Percentiles rank a stretch among this genome's conserved stretches.
Evolutionary conservation across 495 filamentous ascomycete species (phyloP).

Genomic region (Penicillium angulare): DNA sequence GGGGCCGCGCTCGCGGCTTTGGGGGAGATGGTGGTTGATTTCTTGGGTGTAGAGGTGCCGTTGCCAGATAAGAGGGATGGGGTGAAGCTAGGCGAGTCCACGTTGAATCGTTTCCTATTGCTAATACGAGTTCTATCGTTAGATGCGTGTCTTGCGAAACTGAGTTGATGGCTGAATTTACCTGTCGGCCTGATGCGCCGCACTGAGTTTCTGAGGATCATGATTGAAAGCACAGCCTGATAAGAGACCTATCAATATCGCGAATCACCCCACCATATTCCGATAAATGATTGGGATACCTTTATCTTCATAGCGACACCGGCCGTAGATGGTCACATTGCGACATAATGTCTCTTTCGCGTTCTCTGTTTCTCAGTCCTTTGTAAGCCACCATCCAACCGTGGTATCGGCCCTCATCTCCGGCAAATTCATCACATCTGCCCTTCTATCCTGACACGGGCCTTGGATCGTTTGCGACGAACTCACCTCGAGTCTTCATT

Average conservation of each 20-base stretch:
- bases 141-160: background rate
- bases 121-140: conserved; percentile 17
- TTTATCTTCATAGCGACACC: conserved; percentile 89
- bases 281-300: conserved; percentile 33
- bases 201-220: conserved; percentile 61
- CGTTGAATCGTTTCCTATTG: conserved; percentile 81
- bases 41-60: conserved; percentile 51
- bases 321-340: conserved; percentile 91
- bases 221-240: conserved; percentile 88
- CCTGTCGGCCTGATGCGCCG: conserved; percentile 57
- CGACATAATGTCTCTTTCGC: conserved; percentile 87
- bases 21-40: conserved; percentile 74
- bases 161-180: conserved; percentile 21
- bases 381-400: conserved; percentile 5
- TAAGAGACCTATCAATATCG: conserved; percentile 19
- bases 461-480: background rate
- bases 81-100: conserved; percentile 94
- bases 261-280: conserved; percentile 15
- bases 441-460: background rate
- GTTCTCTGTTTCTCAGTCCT: conserved; percentile 46
- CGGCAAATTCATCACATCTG: background rate
- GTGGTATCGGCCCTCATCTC: conserved; percentile 1
- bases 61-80: conserved; percentile 59
- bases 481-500: conserved; percentile 62
- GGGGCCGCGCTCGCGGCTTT: conserved; percentile 87